Evolutionary conservation across 2,329 filamentous ascomycete genomes (phyloP).

Genomic region (Teratosphaeria gauchensis): DNA sequence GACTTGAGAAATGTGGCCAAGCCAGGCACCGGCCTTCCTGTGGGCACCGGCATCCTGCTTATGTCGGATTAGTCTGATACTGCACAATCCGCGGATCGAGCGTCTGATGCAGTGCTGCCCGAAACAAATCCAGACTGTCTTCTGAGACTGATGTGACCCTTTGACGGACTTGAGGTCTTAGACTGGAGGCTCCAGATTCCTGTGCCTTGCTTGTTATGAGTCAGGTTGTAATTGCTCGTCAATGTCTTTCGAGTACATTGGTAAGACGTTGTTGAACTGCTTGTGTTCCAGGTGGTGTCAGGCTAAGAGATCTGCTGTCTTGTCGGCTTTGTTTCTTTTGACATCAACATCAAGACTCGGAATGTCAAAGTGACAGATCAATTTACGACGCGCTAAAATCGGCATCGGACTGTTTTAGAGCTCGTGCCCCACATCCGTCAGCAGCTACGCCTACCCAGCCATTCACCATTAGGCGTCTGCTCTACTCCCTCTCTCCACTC

Average conservation of each 20-base stretch:
- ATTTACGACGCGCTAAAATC: background rate
- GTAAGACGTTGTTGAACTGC: too few species aligned
- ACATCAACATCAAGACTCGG: too few species aligned
- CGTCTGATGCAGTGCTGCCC: background rate
- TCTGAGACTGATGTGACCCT: background rate
- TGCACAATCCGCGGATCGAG: too few species aligned
- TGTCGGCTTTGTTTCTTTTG: too few species aligned
- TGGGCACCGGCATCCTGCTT: slow-evolving; percentile 47
- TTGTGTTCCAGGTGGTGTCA: too few species aligned
- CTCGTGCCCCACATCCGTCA: background rate
- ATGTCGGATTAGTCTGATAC: background rate
- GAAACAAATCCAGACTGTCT: background rate
- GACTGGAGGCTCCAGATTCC: background rate
- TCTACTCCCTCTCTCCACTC: background rate
- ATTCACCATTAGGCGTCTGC: background rate
- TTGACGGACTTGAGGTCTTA: background rate
- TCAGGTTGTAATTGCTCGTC: background rate
- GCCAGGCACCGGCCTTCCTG: slow-evolving; percentile 55
- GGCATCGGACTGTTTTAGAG: background rate
- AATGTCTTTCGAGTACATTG: background rate
- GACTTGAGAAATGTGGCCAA: slow-evolving; percentile 71
- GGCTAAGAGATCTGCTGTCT: too few species aligned
- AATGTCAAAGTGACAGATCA: background rate
- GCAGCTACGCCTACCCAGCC: background rate
- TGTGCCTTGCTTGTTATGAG: background rate